Evolutionary conservation across 176 grass and related monocot species (phyloP).

Genomic region (Lolium perenne): DNA sequence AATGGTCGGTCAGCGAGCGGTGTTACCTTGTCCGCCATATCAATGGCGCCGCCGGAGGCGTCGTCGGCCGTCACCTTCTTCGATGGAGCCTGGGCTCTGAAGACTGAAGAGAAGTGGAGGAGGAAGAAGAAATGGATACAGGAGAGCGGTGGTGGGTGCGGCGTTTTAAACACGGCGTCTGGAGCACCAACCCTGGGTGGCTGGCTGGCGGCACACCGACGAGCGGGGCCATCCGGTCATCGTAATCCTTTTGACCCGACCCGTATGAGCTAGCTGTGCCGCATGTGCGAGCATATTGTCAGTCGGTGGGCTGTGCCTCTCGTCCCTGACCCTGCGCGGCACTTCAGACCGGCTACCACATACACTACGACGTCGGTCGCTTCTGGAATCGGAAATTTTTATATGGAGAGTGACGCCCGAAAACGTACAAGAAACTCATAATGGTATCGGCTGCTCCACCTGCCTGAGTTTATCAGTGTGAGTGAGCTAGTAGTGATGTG

Average conservation of each 20-base stretch:
- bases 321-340: not conserved
- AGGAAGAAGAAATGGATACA: not conserved
- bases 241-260: slow-evolving; percentile 24
- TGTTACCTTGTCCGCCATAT: slow-evolving; percentile 76
- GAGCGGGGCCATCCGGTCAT: slow-evolving; percentile 27
- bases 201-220: slow-evolving; percentile 42
- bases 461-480: too few relatives aligned
- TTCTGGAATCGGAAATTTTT: not conserved
- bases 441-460: not conserved
- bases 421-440: slow-evolving; percentile 3
- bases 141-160: slow-evolving; percentile 34
- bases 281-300: slow-evolving; percentile 26
- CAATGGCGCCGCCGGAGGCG: slow-evolving; percentile 8
- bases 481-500: not conserved
- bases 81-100: not conserved
- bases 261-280: slow-evolving; percentile 37
- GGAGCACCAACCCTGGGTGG: slow-evolving; percentile 23
- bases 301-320: slow-evolving; percentile 39
- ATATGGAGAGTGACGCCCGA: not conserved
- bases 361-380: not conserved
- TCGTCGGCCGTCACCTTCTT: not conserved
- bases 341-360: not conserved
- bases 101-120: not conserved
- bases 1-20: not conserved
- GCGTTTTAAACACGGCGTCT: slow-evolving; percentile 34